A percentile compares a stretch with the other conserved stretches of the same genome.
Conservation (phyloP, 2,329 filamentous ascomycete genomes). For the Nakataea oryzae region DNA sequence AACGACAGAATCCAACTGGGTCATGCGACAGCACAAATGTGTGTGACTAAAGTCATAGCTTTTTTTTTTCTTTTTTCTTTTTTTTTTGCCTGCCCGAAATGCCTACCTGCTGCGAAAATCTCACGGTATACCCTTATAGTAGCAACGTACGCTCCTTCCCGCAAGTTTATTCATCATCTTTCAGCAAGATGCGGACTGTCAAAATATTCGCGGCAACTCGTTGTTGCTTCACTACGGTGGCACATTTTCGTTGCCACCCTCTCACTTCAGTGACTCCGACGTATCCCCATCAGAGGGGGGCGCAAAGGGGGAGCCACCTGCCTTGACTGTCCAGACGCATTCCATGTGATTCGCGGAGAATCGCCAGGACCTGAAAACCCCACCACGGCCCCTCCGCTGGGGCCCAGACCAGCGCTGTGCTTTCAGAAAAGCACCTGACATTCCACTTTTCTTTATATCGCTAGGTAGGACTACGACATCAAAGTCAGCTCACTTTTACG, state of each 20-base stretch:
- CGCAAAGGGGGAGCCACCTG: background rate
- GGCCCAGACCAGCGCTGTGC: background rate
- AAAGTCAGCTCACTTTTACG: background rate
- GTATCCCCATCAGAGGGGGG: background rate
- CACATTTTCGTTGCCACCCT: background rate
- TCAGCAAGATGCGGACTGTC: background rate
- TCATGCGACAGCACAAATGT: too few species aligned
- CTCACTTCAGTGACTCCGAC: background rate
- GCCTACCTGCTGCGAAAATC: too few species aligned
- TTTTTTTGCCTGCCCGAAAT: too few species aligned
- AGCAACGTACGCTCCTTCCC: too few species aligned
- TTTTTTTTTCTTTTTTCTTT: too few species aligned
- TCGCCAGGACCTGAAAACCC: background rate
- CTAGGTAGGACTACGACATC: background rate
- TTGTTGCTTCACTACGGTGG: background rate
- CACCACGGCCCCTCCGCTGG: background rate
- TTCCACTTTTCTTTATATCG: conserved; percentile 12
- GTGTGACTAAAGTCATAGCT: too few species aligned
- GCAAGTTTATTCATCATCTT: background rate
- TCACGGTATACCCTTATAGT: too few species aligned
- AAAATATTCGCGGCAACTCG: too few species aligned
- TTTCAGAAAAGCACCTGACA: conserved; percentile 13
- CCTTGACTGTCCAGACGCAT: background rate
- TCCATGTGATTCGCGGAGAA: background rate
- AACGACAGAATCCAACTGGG: too few species aligned